Percentiles rank a stretch among this genome's conserved stretches.
These are phyloP conservation scores for Eimeria necatrix DNA, from an alignment of 169 alveolate genomes.

Conservation along the genomic window DNA sequence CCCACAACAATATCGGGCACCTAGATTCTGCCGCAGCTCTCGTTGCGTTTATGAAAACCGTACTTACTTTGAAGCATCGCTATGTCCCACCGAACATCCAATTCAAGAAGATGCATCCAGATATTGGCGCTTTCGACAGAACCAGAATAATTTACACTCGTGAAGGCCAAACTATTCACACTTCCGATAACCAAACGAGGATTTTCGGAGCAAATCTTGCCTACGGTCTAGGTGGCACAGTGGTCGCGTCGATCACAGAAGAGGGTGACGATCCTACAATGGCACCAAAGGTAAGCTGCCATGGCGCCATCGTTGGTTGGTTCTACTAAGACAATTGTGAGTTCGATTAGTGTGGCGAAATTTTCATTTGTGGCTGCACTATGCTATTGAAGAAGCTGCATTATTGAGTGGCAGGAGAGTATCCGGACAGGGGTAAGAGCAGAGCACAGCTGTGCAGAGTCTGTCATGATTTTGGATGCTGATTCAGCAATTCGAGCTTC, in stretches of 20 bases:
- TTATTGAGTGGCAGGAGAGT: too few relatives aligned
- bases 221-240: slow-evolving; percentile 78
- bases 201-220: slow-evolving; percentile 78
- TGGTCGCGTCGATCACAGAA: slow-evolving; percentile 76
- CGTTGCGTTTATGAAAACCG: slow-evolving; percentile 84
- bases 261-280: slow-evolving; percentile 71
- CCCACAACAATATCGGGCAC: slow-evolving; percentile 86
- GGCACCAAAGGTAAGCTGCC: slow-evolving; percentile 35
- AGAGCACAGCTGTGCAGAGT: too few relatives aligned
- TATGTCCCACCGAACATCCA: slow-evolving; percentile 87
- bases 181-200: neutral
- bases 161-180: slow-evolving; percentile 52
- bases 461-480: neutral
- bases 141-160: slow-evolving; percentile 54
- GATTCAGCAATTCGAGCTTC: neutral
- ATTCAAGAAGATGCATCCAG: slow-evolving; percentile 85
- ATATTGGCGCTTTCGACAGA: slow-evolving; percentile 78
- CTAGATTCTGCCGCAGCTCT: slow-evolving; percentile 88
- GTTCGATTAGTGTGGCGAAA: too few relatives aligned
- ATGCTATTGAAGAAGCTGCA: too few relatives aligned
- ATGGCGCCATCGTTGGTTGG: too few relatives aligned
- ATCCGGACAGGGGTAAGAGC: too few relatives aligned
- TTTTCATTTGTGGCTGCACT: too few relatives aligned
- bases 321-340: too few relatives aligned
- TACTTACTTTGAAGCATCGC: slow-evolving; percentile 82